Percentiles rank a stretch among this genome's conserved stretches.
phyloP scores from a whole-genome alignment of 2,329 filamentous ascomycete species.

The Colletotrichum australisinense region DNA sequence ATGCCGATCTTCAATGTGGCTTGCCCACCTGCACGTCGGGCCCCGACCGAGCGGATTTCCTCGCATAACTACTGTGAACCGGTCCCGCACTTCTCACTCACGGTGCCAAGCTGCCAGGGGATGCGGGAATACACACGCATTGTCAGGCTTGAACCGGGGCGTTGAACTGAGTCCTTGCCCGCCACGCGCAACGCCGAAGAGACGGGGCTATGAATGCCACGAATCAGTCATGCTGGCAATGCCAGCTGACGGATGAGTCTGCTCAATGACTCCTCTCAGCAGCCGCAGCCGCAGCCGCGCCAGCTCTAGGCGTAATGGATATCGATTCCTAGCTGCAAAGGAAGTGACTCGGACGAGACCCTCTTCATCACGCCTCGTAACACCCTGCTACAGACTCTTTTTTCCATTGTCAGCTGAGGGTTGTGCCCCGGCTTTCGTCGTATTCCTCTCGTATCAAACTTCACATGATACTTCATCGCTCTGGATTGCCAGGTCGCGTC shows the following conservation, averaged over 20 bases:
- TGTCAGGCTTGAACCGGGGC: neutral
- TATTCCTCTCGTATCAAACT: neutral
- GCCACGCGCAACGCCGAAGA: neutral
- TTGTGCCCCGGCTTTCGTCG: neutral
- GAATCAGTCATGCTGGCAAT: neutral
- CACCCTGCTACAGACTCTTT: neutral
- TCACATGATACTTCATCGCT: neutral
- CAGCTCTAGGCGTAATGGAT: neutral
- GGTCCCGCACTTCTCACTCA: neutral
- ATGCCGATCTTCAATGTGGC: neutral
- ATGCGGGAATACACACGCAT: neutral
- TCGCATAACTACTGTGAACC: neutral
- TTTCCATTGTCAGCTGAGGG: neutral
- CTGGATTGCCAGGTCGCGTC: neutral
- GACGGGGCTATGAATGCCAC: neutral
- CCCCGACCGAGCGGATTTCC: constrained; percentile 11
- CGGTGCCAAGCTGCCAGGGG: too few species aligned
- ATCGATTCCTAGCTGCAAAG: neutral
- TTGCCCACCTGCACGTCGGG: neutral
- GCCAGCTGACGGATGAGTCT: neutral
- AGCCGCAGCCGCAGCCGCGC: neutral
- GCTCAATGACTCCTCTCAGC: neutral
- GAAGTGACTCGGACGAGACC: neutral
- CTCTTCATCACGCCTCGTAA: neutral
- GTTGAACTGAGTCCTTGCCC: neutral